Evolutionary conservation across 805 yeast genomes (phyloP).

Genomic region (Candida odintsovae): DNA sequence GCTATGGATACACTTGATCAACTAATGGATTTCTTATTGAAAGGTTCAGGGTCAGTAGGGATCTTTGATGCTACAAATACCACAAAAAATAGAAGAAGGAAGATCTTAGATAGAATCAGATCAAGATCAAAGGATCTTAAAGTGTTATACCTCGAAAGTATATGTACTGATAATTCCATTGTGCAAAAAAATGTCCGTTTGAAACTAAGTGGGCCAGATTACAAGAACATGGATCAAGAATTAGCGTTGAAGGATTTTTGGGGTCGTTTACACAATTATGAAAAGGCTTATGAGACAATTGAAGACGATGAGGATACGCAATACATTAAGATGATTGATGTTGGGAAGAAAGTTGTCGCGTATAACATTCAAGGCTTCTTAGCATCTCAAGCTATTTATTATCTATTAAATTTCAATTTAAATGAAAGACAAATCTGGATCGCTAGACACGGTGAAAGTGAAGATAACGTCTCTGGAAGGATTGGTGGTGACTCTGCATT

Average conservation of each 20-base stretch:
- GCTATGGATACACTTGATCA: constrained; percentile 91
- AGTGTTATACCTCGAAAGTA: constrained; percentile 79
- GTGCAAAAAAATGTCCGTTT: constrained; percentile 80
- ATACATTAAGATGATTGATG: constrained; percentile 93
- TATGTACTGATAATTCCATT: constrained; percentile 74
- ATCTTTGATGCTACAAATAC: constrained; percentile 84
- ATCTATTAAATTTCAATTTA: constrained; percentile 81
- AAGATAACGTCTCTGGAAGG: constrained; percentile 75
- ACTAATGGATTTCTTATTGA: constrained; percentile 70
- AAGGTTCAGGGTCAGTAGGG: constrained; percentile 87
- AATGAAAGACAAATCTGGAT: constrained; percentile 91
- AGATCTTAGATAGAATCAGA: constrained; percentile 51
- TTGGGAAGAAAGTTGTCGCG: constrained; percentile 89
- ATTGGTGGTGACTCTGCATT: constrained; percentile 90
- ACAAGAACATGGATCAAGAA: constrained; percentile 76
- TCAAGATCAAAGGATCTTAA: constrained; percentile 59
- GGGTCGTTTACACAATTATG: constrained; percentile 75
- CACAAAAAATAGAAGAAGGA: constrained; percentile 56
- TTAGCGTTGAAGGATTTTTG: constrained; percentile 77
- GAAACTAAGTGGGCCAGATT: constrained; percentile 91
- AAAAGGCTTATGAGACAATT: constrained; percentile 84
- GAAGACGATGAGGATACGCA: constrained; percentile 73
- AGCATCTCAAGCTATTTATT: constrained; percentile 90
- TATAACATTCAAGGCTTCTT: constrained; percentile 83
- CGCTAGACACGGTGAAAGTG: constrained; percentile 90